phyloP scores from a whole-genome alignment of 1,139 yeast species.

The Nakaseomyces nivariensis region DNA sequence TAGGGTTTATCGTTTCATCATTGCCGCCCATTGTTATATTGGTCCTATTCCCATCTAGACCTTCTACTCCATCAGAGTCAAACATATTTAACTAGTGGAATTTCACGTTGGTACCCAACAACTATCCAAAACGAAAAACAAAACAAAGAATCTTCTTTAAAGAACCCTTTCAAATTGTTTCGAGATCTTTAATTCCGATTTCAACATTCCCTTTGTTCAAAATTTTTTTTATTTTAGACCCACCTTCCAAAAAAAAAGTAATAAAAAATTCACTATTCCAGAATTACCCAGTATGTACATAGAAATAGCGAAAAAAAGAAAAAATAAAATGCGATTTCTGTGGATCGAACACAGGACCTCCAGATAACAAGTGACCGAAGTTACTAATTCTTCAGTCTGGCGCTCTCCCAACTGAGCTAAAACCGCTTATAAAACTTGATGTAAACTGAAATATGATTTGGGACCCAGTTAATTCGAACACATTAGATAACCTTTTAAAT shows the following conservation, averaged over 20 bases:
- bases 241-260: too few species aligned
- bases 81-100: neutral
- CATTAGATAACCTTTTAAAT: too few species aligned
- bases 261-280: too few species aligned
- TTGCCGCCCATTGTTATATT: neutral
- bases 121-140: too few species aligned
- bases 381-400: conserved; percentile 21
- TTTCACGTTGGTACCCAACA: too few species aligned
- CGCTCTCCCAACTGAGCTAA: conserved; percentile 28
- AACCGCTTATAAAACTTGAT: conserved; percentile 13
- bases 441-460: neutral
- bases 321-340: conserved; percentile 56
- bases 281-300: neutral
- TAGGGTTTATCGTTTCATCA: neutral
- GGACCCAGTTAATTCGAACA: neutral
- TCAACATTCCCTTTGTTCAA: too few species aligned
- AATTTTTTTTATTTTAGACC: too few species aligned
- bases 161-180: too few species aligned
- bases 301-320: neutral
- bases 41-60: neutral
- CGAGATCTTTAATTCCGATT: too few species aligned
- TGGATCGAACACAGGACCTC: conserved; percentile 89
- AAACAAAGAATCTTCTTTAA: too few species aligned
- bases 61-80: neutral
- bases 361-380: conserved; percentile 39